Evolutionary conservation across 177 flowering plant species (phyloP), one percentile per base, ranked within the genome.

Genomic region (Vitis hybrid): DNA sequence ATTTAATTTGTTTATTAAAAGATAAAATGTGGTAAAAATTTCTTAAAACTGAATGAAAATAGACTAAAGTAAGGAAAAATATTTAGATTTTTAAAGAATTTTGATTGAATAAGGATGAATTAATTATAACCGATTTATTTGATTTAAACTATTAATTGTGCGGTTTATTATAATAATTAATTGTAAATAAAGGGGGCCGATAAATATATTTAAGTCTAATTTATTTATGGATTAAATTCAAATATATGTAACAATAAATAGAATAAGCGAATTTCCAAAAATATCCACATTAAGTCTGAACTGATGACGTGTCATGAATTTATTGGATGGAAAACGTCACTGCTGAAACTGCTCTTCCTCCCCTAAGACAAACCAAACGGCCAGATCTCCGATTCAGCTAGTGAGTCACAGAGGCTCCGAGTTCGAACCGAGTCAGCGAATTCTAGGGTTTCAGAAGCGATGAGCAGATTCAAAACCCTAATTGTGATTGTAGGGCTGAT

Each of bases 401-500:
- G 14, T 15, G 7, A 15, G 56, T 54, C 6, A 13, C 56, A 54
- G n/a, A 15, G 15, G 15, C 17, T 54, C 17, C n/a, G 56, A 54
- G 7, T 5, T 13, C n/a, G 17, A 6, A 11, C 17, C 46, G 46
- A 35, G 46, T 35, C 46, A 6, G 17, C 57, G 13, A 35, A 24
- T 60, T 24, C 62, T 12, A 60, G 12, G 12, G 46, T 27, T 60
- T 60, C 62, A 10, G 10, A 63, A 46, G 4, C 56, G 7, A 5
- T 6, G 30, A 12, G 4, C 24, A 19, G 46, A 46, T 56, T 32
- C 17, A 62, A 30, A 50, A 14, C 62, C 9, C 2, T 73, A 3
- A 7, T 59, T 10, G 3, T 74, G 17, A 46, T 74, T 54, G n/a
- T 74, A 10, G 64, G 66, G 2, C 4, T 71, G 18, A 15, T 55